A percentile compares a stretch with the other conserved stretches of the same genome.
Conservation (phyloP, 2,329 filamentous ascomycete genomes). For the Fusarium keratoplasticum region DNA sequence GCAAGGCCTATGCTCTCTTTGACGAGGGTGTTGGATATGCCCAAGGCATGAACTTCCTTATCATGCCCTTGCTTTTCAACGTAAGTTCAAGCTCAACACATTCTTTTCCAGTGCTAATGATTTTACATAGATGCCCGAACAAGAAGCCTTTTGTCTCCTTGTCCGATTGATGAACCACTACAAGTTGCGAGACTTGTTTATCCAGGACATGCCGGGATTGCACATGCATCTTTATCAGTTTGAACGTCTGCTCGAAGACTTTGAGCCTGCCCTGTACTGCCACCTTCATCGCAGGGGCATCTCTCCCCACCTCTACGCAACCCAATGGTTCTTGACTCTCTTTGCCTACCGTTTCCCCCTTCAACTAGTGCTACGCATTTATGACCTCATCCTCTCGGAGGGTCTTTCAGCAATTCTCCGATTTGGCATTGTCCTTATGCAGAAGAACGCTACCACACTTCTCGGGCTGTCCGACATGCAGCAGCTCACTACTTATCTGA, state of each 20-base stretch:
- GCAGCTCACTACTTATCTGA: slow-evolving; percentile 87
- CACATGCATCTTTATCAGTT: slow-evolving; percentile 96
- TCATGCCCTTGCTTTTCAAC: slow-evolving; percentile 96
- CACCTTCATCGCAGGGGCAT: slow-evolving; percentile 91
- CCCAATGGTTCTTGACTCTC: slow-evolving; percentile 98
- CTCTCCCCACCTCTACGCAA: slow-evolving; percentile 92
- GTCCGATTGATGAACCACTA: slow-evolving; percentile 98
- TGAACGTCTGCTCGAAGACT: slow-evolving; percentile 90
- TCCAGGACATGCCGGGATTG: slow-evolving; percentile 95
- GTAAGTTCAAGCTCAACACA: slow-evolving; percentile 59
- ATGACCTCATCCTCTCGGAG: slow-evolving; percentile 94
- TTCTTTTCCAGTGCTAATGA: slow-evolving; percentile 13
- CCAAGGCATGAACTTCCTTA: slow-evolving; percentile 98
- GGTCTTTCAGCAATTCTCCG: slow-evolving; percentile 93
- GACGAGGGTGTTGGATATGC: slow-evolving; percentile 96
- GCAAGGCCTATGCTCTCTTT: slow-evolving; percentile 96
- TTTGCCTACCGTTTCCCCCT: slow-evolving; percentile 98
- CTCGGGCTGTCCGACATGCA: slow-evolving; percentile 92
- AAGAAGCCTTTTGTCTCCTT: slow-evolving; percentile 94
- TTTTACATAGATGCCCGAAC: slow-evolving; percentile 82
- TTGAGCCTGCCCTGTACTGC: slow-evolving; percentile 94
- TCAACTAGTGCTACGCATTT: slow-evolving; percentile 94
- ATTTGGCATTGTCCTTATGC: slow-evolving; percentile 96
- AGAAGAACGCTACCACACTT: slow-evolving; percentile 85
- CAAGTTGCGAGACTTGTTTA: slow-evolving; percentile 89